These are phyloP conservation scores for Acanthamoeba triangularis DNA, from an alignment of 208 protist species.

Conservation along the genomic window DNA sequence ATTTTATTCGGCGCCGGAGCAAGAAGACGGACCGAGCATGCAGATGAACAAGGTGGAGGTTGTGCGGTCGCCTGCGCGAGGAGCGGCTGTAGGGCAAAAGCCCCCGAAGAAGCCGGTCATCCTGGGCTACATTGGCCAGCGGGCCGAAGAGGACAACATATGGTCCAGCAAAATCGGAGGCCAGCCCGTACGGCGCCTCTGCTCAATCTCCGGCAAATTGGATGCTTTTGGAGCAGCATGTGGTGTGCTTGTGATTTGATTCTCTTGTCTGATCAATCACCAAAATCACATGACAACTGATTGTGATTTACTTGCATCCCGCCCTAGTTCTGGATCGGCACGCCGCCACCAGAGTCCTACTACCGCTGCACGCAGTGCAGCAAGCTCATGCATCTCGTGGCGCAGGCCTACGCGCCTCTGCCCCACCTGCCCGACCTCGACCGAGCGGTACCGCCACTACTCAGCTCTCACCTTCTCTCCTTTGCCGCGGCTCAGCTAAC, in stretches of 20 bases:
- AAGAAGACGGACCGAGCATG: too few relatives aligned
- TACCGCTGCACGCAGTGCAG: slow-evolving; percentile 2
- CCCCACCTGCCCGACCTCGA: neutral
- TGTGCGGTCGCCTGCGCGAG: neutral
- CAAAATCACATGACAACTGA: too few relatives aligned
- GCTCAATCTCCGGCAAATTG: too few relatives aligned
- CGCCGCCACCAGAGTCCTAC: slow-evolving; percentile 14
- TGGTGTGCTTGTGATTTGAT: too few relatives aligned
- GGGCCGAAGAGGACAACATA: slow-evolving; percentile 29
- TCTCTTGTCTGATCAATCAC: too few relatives aligned
- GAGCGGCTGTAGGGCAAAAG: neutral
- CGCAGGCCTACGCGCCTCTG: slow-evolving; percentile 31
- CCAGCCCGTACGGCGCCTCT: neutral
- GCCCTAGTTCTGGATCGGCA: slow-evolving; percentile 1
- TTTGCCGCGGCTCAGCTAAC: neutral
- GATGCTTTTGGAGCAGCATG: neutral
- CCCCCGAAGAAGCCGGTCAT: neutral
- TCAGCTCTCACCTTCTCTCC: neutral
- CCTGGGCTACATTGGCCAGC: slow-evolving; percentile 9
- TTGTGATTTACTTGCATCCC: neutral
- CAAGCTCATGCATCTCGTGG: slow-evolving; percentile 17
- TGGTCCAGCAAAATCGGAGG: slow-evolving; percentile 42
- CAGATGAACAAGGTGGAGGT: slow-evolving; percentile 17
- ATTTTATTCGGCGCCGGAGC: too few relatives aligned
- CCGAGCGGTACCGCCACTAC: neutral